Percentiles rank a stretch among this genome's conserved stretches.
phyloP scores from a whole-genome alignment of 2,329 filamentous ascomycete species.

The Clonostachys solani region DNA sequence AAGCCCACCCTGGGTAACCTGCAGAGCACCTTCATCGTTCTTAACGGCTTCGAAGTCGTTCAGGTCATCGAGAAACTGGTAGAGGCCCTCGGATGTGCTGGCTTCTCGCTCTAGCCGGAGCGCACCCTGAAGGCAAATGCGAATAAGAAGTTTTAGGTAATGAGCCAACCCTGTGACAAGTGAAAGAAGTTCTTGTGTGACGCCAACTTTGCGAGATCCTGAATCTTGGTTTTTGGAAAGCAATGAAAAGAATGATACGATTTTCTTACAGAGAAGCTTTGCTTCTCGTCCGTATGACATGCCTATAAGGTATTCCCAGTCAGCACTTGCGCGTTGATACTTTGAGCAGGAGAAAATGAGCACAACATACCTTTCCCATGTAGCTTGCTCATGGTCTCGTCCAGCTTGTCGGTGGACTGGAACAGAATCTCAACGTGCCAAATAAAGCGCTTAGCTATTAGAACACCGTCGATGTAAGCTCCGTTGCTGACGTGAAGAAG shows the following conservation, averaged over 20 bases:
- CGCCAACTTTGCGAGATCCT: conserved; percentile 83
- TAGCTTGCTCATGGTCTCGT: conserved; percentile 62
- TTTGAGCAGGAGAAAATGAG: not conserved
- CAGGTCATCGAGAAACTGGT: conserved; percentile 79
- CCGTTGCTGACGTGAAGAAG: conserved; percentile 97
- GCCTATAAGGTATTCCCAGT: conserved; percentile 38
- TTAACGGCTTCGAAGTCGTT: conserved; percentile 76
- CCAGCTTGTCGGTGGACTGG: conserved; percentile 79
- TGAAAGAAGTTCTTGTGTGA: conserved; percentile 97
- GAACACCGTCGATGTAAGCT: conserved; percentile 88
- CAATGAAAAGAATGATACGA: conserved; percentile 94
- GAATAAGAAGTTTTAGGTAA: conserved; percentile 94
- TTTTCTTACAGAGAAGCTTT: conserved; percentile 99
- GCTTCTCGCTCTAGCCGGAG: conserved; percentile 87
- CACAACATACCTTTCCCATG: conserved; percentile 65
- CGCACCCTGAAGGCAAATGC: conserved; percentile 92
- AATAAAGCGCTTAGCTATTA: conserved; percentile 95
- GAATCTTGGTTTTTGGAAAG: conserved; percentile 93
- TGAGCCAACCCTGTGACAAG: conserved; percentile 94
- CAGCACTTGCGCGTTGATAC: not conserved
- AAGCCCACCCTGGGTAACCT: conserved; percentile 61
- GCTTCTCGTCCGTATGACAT: conserved; percentile 91
- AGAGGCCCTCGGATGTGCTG: conserved; percentile 67
- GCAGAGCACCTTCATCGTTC: conserved; percentile 63
- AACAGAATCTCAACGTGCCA: conserved; percentile 94